phyloP scores from a whole-genome alignment of 2,329 filamentous ascomycete species.

The Claviceps pusilla region DNA sequence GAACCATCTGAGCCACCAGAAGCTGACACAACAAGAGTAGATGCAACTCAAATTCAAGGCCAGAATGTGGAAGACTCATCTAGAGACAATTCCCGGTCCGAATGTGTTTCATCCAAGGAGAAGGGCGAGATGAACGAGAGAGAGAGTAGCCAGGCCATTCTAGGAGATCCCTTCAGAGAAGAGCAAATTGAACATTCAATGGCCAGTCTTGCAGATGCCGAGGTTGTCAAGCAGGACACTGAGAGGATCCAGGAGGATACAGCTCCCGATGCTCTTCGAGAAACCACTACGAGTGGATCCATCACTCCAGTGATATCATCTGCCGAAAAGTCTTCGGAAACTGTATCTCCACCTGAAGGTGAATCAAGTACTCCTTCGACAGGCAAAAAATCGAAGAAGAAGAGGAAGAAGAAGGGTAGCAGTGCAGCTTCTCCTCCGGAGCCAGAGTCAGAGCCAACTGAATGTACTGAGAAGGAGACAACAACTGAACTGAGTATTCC shows the following conservation, averaged over 20 bases:
- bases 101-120: conserved; percentile 11
- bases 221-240: background rate
- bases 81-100: conserved; percentile 3
- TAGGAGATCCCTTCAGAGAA: conserved; percentile 6
- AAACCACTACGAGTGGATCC: background rate
- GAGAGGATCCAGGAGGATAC: background rate
- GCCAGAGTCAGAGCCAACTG: conserved; percentile 3
- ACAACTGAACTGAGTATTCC: background rate
- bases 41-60: conserved; percentile 13
- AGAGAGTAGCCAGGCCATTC: conserved; percentile 9
- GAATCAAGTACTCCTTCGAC: conserved; percentile 7
- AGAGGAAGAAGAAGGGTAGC: conserved; percentile 19
- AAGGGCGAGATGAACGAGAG: conserved; percentile 22
- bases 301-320: background rate
- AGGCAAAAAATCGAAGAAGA: conserved; percentile 16
- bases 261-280: background rate
- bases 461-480: background rate
- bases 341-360: conserved; percentile 7
- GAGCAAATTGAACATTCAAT: background rate
- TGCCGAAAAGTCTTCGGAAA: background rate
- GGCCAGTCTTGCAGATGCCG: background rate
- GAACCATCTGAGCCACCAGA: conserved; percentile 15
- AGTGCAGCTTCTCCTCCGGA: conserved; percentile 6
- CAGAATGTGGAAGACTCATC: background rate
- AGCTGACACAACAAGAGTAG: conserved; percentile 8